Evolutionary conservation across 495 filamentous ascomycete species (phyloP).

Genomic region (Thozetella sp.): DNA sequence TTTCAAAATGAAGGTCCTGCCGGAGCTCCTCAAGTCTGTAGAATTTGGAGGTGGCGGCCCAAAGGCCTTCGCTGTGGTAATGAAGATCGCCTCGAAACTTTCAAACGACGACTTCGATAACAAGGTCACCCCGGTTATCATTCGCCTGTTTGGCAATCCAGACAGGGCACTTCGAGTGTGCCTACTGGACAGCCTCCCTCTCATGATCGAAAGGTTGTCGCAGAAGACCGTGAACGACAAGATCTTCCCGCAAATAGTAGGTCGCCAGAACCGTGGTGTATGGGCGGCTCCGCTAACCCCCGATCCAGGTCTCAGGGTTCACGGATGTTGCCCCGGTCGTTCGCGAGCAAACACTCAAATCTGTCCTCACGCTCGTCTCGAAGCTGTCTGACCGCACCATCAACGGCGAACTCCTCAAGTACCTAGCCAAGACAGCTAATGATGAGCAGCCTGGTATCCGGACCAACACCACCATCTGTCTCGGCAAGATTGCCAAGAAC

Average conservation of each 20-base stretch:
- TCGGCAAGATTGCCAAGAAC: constrained; percentile 93
- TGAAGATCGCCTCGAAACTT: constrained; percentile 87
- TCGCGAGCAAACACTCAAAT: constrained; percentile 93
- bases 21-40: constrained; percentile 93
- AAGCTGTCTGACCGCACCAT: constrained; percentile 92
- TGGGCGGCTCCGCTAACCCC: neutral
- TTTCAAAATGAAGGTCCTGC: constrained; percentile 94
- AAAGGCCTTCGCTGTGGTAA: constrained; percentile 83
- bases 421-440: constrained; percentile 94
- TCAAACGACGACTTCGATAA: constrained; percentile 87
- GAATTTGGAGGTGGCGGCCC: constrained; percentile 96
- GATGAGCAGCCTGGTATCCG: constrained; percentile 97
- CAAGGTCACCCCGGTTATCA: constrained; percentile 80
- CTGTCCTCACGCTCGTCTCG: constrained; percentile 78
- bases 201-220: constrained; percentile 89
- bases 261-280: constrained; percentile 1
- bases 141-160: constrained; percentile 87
- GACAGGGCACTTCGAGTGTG: constrained; percentile 93
- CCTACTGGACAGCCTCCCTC: constrained; percentile 82
- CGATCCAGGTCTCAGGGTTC: constrained; percentile 75
- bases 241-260: constrained; percentile 91
- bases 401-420: constrained; percentile 89
- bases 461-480: constrained; percentile 96
- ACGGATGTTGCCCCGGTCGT: constrained; percentile 89
- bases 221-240: constrained; percentile 94